Conservation (phyloP, 2,329 filamentous ascomycete genomes). For the Epichloe aotearoae region DNA sequence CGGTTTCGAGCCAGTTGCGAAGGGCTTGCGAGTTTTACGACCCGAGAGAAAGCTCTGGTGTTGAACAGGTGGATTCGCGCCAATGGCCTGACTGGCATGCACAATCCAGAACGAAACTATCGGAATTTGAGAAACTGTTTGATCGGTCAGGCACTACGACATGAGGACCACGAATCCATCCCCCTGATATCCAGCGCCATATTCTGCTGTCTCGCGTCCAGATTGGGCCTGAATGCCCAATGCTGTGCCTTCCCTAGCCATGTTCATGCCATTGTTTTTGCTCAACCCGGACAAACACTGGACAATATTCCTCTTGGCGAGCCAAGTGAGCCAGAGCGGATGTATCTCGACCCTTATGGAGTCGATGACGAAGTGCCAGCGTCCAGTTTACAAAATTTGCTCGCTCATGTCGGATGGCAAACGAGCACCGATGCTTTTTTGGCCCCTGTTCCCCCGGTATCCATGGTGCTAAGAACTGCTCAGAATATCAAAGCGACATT, state of each 20-base stretch:
- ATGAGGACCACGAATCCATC: slow-evolving; percentile 61
- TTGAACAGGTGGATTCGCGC: slow-evolving; percentile 57
- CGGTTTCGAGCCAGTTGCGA: slow-evolving; percentile 41
- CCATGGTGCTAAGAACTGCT: slow-evolving; percentile 57
- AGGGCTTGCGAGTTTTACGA: slow-evolving; percentile 40
- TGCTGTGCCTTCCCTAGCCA: slow-evolving; percentile 77
- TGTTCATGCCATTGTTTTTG: slow-evolving; percentile 65
- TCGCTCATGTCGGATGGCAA: slow-evolving; percentile 37
- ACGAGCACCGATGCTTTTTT: slow-evolving; percentile 39
- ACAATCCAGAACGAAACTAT: slow-evolving; percentile 53
- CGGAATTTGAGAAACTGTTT: slow-evolving; percentile 77
- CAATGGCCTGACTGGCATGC: slow-evolving; percentile 57
- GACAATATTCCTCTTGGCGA: slow-evolving; percentile 31
- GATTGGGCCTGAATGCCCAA: slow-evolving; percentile 61
- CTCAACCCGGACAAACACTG: slow-evolving; percentile 45
- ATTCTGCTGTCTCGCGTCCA: slow-evolving; percentile 65
- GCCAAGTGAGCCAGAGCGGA: slow-evolving; percentile 31
- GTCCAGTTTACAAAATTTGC: slow-evolving; percentile 41
- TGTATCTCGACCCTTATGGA: slow-evolving; percentile 78
- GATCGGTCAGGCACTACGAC: slow-evolving; percentile 66
- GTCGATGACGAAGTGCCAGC: slow-evolving; percentile 52
- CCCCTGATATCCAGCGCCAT: slow-evolving; percentile 81
- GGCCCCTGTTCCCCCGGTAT: slow-evolving; percentile 46
- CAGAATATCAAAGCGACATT: slow-evolving; percentile 70
- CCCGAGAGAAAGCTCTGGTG: slow-evolving; percentile 52